Conservation (phyloP, 2,329 filamentous ascomycete species). For the Stenocarpella maydis region DNA sequence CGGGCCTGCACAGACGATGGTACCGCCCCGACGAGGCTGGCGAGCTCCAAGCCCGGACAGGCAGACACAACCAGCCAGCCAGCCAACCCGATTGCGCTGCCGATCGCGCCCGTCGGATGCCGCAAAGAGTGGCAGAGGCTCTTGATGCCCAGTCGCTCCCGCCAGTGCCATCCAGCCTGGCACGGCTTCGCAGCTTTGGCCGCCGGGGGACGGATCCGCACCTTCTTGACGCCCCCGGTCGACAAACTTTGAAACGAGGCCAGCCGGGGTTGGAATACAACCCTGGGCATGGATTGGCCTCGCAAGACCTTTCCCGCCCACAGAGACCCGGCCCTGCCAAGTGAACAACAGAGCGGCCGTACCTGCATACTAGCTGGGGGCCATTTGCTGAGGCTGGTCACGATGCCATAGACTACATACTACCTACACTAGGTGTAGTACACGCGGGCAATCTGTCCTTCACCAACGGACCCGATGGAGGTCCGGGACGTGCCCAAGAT, state of each 20-base stretch:
- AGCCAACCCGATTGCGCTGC: conserved; percentile 27
- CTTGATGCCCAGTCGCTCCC: conserved; percentile 1
- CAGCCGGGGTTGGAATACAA: conserved; percentile 10
- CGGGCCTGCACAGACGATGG: conserved; percentile 11
- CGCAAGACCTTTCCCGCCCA: conserved; percentile 25
- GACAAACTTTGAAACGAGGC: conserved; percentile 11
- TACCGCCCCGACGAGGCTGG: conserved; percentile 2
- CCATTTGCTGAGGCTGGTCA: conserved; percentile 10
- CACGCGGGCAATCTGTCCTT: neutral
- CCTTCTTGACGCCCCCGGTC: conserved; percentile 1
- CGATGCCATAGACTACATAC: too few species aligned
- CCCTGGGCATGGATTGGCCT: conserved; percentile 22
- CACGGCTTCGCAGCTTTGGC: conserved; percentile 21
- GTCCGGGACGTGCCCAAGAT: neutral
- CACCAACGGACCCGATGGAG: neutral
- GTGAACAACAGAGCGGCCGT: conserved; percentile 8
- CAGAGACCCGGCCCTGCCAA: neutral
- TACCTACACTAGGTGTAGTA: neutral
- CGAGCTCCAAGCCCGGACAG: neutral
- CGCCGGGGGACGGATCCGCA: conserved; percentile 8
- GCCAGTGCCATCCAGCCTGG: conserved; percentile 16
- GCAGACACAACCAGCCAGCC: too few species aligned
- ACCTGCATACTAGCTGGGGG: conserved; percentile 26
- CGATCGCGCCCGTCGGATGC: conserved; percentile 3
- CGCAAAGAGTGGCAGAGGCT: neutral